phyloP scores from a whole-genome alignment of 1,139 yeast species.

The Sugiyamaella sp. region DNA sequence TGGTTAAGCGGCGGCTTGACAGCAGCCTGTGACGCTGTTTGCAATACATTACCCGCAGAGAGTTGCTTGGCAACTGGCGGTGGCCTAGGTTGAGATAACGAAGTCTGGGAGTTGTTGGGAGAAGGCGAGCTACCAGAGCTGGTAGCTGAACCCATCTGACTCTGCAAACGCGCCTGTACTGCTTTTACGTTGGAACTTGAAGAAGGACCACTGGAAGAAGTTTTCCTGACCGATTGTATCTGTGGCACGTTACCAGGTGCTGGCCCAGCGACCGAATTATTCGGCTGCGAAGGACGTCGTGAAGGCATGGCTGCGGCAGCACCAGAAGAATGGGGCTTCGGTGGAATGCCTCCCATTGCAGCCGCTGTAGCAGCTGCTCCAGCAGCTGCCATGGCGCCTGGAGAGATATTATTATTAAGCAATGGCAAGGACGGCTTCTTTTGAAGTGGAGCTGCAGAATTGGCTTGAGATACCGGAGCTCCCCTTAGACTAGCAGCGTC shows the following conservation, averaged over 20 bases:
- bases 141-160: constrained; percentile 6
- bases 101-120: constrained; percentile 2
- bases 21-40: constrained; percentile 7
- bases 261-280: not conserved
- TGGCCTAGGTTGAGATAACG: constrained; percentile 1
- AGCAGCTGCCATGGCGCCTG: constrained; percentile 10
- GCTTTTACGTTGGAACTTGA: constrained; percentile 20
- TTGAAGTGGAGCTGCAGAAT: not conserved
- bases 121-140: constrained; percentile 2
- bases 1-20: constrained; percentile 1
- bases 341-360: not conserved
- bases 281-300: constrained; percentile 6
- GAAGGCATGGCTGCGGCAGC: constrained; percentile 2
- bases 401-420: not conserved
- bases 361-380: constrained; percentile 19
- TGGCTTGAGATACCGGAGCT: not conserved
- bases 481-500: not conserved
- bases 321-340: not conserved
- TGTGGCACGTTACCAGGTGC: not conserved
- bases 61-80: not conserved
- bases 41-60: not conserved
- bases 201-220: constrained; percentile 14
- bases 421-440: constrained; percentile 8
- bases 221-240: constrained; percentile 9
- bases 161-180: constrained; percentile 13